Evolutionary conservation across 495 filamentous ascomycete species (phyloP).

Genomic region (Talaromyces borbonicus): DNA sequence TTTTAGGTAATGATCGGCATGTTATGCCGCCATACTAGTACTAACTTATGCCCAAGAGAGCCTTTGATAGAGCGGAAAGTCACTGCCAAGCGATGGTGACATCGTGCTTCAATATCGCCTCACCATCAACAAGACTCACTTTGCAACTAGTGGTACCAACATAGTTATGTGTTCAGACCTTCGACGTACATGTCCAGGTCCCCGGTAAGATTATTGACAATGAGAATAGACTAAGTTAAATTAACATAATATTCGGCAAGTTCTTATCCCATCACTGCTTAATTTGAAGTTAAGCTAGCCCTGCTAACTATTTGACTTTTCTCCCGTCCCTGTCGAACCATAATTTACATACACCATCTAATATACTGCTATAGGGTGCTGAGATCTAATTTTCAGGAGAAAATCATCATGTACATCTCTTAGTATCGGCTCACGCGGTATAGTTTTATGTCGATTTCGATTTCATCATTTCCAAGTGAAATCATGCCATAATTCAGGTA

Average conservation of each 20-base stretch:
- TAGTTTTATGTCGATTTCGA: not conserved
- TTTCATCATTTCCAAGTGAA: conserved; percentile 3
- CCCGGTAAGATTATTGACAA: not conserved
- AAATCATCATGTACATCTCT: not conserved
- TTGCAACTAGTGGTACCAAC: not conserved
- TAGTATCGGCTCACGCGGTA: not conserved
- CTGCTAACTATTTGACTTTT: conserved; percentile 1
- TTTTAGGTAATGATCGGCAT: not conserved
- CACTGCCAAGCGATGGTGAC: conserved; percentile 3
- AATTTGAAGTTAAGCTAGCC: not conserved
- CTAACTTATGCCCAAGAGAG: no score
- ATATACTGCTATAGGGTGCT: not conserved
- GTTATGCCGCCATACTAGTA: not conserved
- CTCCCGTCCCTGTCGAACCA: not conserved
- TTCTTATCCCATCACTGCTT: not conserved
- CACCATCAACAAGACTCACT: not conserved
- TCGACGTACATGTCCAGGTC: not conserved
- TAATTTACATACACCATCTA: not conserved
- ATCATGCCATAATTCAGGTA: not conserved
- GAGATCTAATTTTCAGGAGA: not conserved
- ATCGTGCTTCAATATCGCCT: conserved; percentile 2
- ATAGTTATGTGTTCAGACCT: not conserved
- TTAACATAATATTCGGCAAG: not conserved
- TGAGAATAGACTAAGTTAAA: not conserved
- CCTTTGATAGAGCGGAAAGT: not conserved